Percentiles rank a stretch among this genome's conserved stretches.
Conservation (phyloP, 2,329 filamentous ascomycete genomes). For the Xylariaceae sp. region DNA sequence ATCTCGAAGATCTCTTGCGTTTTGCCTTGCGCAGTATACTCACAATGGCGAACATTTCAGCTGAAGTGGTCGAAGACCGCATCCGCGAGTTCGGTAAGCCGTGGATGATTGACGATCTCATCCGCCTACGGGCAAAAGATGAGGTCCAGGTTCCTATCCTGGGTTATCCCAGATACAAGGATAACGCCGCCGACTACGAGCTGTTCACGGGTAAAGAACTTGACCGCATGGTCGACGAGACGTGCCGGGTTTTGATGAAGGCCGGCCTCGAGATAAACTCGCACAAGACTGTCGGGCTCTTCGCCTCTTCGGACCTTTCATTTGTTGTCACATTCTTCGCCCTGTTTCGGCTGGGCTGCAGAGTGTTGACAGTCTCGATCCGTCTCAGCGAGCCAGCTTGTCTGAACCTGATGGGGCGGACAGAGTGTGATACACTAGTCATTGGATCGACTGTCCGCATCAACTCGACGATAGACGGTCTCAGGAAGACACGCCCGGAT, state of each 20-base stretch:
- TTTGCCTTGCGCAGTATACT: neutral
- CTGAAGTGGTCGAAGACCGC: constrained; percentile 36
- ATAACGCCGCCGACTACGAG: constrained; percentile 44
- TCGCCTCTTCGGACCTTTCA: constrained; percentile 48
- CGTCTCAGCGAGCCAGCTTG: constrained; percentile 49
- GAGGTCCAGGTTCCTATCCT: constrained; percentile 48
- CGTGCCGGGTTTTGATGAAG: constrained; percentile 40
- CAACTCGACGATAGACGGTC: constrained; percentile 39
- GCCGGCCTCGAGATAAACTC: constrained; percentile 41
- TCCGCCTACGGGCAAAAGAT: constrained; percentile 47
- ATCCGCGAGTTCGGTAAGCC: constrained; percentile 45
- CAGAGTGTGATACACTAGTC: constrained; percentile 44
- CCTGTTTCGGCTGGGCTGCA: constrained; percentile 51
- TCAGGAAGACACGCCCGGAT: constrained; percentile 31
- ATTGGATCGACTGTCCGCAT: constrained; percentile 45
- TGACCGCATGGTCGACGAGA: constrained; percentile 48
- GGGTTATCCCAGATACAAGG: constrained; percentile 45
- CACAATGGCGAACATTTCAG: constrained; percentile 38
- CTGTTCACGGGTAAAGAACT: constrained; percentile 49
- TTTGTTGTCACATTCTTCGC: constrained; percentile 52
- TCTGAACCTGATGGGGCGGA: constrained; percentile 46
- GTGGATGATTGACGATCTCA: constrained; percentile 49
- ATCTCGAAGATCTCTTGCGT: neutral
- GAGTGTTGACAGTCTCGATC: constrained; percentile 50
- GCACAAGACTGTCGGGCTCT: constrained; percentile 45